Conservation (phyloP, 176 grass and related monocot genomes). For the Carex littledalei region DNA sequence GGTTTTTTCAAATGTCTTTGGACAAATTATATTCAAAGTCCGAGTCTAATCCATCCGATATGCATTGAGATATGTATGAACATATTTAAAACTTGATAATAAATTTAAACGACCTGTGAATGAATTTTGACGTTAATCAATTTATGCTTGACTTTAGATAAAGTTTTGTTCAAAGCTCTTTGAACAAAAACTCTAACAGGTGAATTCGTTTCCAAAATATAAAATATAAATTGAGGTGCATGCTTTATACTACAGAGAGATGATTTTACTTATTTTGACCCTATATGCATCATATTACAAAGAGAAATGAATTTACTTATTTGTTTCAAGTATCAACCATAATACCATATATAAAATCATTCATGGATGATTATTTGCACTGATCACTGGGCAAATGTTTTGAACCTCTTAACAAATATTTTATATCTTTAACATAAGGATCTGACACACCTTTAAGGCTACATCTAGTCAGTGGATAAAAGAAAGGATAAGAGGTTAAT, state of each 20-base stretch:
- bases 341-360: not conserved
- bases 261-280: no score
- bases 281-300: not conserved
- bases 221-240: not conserved
- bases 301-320: no score
- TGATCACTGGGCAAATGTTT: not conserved
- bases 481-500: not conserved
- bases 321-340: not conserved
- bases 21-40: no score
- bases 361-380: not conserved
- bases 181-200: no score
- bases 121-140: no score
- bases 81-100: no score
- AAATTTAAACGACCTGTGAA: no score
- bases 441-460: not conserved
- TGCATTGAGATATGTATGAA: no score
- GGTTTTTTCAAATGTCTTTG: no score
- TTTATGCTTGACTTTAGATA: no score
- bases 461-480: not conserved
- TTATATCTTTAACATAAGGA: not conserved
- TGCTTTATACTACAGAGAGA: not conserved
- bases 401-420: not conserved
- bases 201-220: not conserved
- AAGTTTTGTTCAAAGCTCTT: no score
- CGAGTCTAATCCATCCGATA: no score